A percentile compares a stretch with the other conserved stretches of the same genome.
phyloP scores from a whole-genome alignment of 805 yeast genomes.

The Saccharomyces kudriavzevii region DNA sequence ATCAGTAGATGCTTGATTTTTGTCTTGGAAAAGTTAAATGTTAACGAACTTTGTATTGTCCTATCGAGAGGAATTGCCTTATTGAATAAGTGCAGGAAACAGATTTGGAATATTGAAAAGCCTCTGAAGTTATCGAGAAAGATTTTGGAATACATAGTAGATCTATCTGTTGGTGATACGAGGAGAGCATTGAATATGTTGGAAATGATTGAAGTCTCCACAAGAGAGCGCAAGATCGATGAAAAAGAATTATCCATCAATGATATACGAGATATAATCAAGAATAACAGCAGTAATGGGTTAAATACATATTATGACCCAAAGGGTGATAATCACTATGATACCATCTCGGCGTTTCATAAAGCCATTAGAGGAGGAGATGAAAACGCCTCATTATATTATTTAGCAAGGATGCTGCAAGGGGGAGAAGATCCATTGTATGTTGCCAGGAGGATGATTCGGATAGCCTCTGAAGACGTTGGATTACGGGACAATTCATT shows the following conservation, averaged over 20 bases:
- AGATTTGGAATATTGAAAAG: constrained; percentile 33
- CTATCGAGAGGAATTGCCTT: constrained; percentile 50
- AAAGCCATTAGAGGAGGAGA: constrained; percentile 85
- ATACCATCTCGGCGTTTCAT: constrained; percentile 91
- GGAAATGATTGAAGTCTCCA: constrained; percentile 66
- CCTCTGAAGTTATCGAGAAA: constrained; percentile 46
- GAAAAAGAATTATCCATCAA: constrained; percentile 23
- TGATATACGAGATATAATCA: constrained; percentile 35
- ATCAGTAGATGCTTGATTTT: constrained; percentile 79
- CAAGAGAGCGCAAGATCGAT: constrained; percentile 38
- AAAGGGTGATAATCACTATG: constrained; percentile 89
- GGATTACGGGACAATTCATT: constrained; percentile 80
- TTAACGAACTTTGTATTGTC: constrained; percentile 44
- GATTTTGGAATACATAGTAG: constrained; percentile 59
- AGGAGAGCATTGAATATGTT: constrained; percentile 72
- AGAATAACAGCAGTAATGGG: constrained; percentile 40
- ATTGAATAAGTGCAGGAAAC: constrained; percentile 51
- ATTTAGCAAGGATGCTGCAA: constrained; percentile 76
- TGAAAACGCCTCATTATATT: constrained; percentile 83
- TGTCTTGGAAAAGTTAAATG: constrained; percentile 47
- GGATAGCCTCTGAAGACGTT: constrained; percentile 92
- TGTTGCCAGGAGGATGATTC: constrained; percentile 81
- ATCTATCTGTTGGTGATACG: constrained; percentile 81
- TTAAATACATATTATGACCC: constrained; percentile 52
- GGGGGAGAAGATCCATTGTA: constrained; percentile 94